Base-by-base conservation (phyloP, 768 basidiomycete genomes). In the Suillus subaureus region DNA sequence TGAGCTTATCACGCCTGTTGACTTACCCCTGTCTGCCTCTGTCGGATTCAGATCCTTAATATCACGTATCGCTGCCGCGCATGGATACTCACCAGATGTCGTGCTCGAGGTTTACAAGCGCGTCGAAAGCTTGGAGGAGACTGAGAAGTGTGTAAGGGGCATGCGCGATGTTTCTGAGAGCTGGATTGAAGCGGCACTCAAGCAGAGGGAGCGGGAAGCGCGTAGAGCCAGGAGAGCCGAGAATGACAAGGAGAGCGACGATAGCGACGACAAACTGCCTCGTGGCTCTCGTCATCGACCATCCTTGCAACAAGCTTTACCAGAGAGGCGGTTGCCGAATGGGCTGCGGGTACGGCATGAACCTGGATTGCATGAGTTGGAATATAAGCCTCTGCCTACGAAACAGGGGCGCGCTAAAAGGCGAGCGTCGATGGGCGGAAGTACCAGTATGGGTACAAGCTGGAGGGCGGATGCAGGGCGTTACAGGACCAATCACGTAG, bases 31-130 rank as follows among this genome's bases (percentile, higher is more conserved):
- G 6, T 42, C 63, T 15, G 61, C 68, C 0, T 54, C 66, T 11
- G 68, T 78, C 7, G 81, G 80, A 2, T 70, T 81, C 16, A 69
- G 71, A 8, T 65, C 71, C 52, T 69, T 77, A 18, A 66, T 86
- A 3, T 69, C 73, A 12, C 72, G 71, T 64, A 83, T 88, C 75
- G 79, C 83, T 0, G 69, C 74, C 23, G 82, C 83, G 39, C 83
- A 85, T 49, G 81, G 81, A 18, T 83, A 83, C 65, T 73, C 71
- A 15, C 70, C 79, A 52, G 74, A 77, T 3, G 78, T 83, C 6
- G 83, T 84, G 23, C 73, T 77, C 60, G 72, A 72, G 16, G 75
- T 85, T 35, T 84, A 79, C 66, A 42, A 70, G 11, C 40, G 68
- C 0, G 71, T 79, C 26, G 67, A 73, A 56, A 80, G 75, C 64